phyloP scores from a whole-genome alignment of 768 basidiomycete species.

The Lenzites betulinus region DNA sequence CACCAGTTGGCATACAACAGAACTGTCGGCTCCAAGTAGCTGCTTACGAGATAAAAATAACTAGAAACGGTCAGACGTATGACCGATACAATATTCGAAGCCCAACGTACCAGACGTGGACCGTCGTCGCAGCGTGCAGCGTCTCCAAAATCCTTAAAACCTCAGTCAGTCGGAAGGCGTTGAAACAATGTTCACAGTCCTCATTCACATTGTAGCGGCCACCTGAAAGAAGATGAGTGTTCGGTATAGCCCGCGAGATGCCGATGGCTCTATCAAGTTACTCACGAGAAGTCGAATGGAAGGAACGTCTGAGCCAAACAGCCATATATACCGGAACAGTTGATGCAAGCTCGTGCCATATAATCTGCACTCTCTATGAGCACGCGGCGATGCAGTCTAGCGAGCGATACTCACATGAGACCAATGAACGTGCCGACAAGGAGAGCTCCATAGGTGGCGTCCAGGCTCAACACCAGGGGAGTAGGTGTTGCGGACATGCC shows the following conservation, averaged over 20 bases:
- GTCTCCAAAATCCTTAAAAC: background rate
- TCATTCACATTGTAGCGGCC: background rate
- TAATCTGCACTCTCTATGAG: background rate
- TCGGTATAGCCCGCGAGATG: background rate
- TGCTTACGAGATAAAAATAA: background rate
- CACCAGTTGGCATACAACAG: background rate
- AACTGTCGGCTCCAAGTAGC: background rate
- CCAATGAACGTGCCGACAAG: background rate
- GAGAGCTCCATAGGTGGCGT: background rate
- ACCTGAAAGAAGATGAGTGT: background rate
- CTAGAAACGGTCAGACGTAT: background rate
- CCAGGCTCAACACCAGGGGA: background rate
- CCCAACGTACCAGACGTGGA: background rate
- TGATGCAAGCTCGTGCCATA: background rate
- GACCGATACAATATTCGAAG: background rate
- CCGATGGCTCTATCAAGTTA: background rate
- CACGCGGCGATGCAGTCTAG: background rate
- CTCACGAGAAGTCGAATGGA: background rate
- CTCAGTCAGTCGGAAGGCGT: background rate
- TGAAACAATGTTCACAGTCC: too few relatives aligned
- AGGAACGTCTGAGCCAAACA: background rate
- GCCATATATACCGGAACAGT: background rate
- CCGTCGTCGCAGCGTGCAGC: background rate
- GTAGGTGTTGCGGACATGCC: too few relatives aligned
- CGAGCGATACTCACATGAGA: background rate